A percentile compares a stretch with the other conserved stretches of the same genome.
Conservation (phyloP, 192 early-diverging fungal species). For the Kickxella alabastrina region DNA sequence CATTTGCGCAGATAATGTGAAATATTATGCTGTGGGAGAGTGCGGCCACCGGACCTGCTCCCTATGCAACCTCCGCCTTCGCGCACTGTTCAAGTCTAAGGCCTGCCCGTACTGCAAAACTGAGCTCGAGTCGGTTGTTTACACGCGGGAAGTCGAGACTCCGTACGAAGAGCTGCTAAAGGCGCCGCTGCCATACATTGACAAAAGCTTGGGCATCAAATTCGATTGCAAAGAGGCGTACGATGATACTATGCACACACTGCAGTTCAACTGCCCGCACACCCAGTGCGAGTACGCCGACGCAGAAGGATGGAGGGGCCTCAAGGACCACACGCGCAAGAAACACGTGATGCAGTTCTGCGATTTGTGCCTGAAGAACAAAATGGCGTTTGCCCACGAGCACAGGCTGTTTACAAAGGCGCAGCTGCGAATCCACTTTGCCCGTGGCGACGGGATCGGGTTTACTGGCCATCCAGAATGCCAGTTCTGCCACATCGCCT, state of each 20-base stretch:
- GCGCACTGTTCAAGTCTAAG: conserved; percentile 82
- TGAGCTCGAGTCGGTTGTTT: conserved; percentile 73
- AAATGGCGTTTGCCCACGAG: conserved; percentile 93
- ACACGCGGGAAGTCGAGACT: conserved; percentile 62
- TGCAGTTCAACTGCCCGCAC: conserved; percentile 88
- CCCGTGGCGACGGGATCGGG: conserved; percentile 66
- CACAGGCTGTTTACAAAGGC: conserved; percentile 76
- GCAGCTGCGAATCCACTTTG: conserved; percentile 75
- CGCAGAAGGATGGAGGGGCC: conserved; percentile 73
- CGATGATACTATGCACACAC: conserved; percentile 65
- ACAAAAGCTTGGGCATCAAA: conserved; percentile 64
- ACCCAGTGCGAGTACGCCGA: conserved; percentile 70
- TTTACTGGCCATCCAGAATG: conserved; percentile 88
- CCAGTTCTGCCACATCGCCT: conserved; percentile 77
- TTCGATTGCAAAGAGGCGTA: conserved; percentile 76
- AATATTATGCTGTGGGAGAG: conserved; percentile 75
- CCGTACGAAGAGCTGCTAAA: conserved; percentile 54
- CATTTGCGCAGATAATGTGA: conserved; percentile 85
- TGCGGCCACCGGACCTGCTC: conserved; percentile 96
- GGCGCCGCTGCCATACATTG: conserved; percentile 55
- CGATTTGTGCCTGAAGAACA: conserved; percentile 82
- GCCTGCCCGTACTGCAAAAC: conserved; percentile 92
- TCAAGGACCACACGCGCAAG: conserved; percentile 78
- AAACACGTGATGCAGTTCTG: conserved; percentile 76
- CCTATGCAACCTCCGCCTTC: conserved; percentile 82